Evolutionary conservation across 202 grass and related monocot species (phyloP).

Genomic region (Digitaria exilis): DNA sequence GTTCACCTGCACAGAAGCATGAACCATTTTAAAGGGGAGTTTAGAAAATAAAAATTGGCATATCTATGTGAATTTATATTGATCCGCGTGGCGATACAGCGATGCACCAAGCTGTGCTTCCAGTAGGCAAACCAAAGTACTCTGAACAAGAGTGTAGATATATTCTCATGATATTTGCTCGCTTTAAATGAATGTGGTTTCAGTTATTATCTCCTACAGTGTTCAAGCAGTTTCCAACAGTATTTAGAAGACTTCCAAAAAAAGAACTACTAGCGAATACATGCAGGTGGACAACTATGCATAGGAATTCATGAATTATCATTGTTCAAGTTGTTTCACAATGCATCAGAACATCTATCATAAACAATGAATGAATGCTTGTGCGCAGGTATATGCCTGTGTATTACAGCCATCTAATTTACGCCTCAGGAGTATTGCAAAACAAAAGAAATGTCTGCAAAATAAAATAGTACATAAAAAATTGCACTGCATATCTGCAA

Average conservation of each 20-base stretch:
- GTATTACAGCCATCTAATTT: no score
- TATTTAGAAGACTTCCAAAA: not conserved
- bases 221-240: conserved; percentile 13
- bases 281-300: not conserved
- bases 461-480: conserved; percentile 19
- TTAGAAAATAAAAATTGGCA: not conserved
- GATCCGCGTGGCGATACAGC: not conserved
- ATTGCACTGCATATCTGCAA: not conserved
- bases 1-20: conserved; percentile 53
- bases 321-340: not conserved
- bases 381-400: no score
- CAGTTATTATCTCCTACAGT: not conserved
- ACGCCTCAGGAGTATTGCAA: no score
- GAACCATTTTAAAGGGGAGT: not conserved
- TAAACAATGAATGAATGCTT: no score
- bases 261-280: not conserved
- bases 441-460: not conserved
- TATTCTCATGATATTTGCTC: not conserved
- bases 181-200: not conserved
- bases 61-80: not conserved
- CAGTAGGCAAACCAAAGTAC: conserved; percentile 10
- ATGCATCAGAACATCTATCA: conserved; percentile 1
- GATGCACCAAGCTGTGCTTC: not conserved
- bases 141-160: conserved; percentile 5
- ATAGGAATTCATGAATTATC: not conserved